Conservation (phyloP, 148 eudicot species). For the Oxyria digyna region DNA sequence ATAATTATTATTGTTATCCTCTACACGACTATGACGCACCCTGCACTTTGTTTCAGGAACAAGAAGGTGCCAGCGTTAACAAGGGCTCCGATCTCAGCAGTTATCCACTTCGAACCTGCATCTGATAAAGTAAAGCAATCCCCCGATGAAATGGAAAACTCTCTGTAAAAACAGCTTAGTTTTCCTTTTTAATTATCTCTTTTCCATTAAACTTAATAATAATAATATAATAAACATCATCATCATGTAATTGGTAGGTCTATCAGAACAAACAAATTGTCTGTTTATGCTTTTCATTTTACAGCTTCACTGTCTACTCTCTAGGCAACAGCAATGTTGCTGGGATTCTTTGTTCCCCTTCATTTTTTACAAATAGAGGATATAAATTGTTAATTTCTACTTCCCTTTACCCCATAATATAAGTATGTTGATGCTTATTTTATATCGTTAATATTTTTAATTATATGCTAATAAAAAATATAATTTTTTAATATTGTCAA, state of each 20-base stretch:
- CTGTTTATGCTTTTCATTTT: not conserved
- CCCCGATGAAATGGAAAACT: constrained; percentile 3
- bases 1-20: not conserved
- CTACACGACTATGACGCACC: too few species aligned
- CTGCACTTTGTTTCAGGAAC: constrained; percentile 17
- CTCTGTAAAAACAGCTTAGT: constrained; percentile 3
- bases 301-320: not conserved
- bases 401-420: too few species aligned
- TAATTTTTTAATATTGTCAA: too few species aligned
- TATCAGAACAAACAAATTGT: not conserved
- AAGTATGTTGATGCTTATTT: too few species aligned
- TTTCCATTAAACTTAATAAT: not conserved
- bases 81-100: constrained; percentile 11
- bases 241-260: too few species aligned
- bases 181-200: not conserved
- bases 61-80: constrained; percentile 4
- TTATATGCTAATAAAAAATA: too few species aligned
- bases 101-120: constrained; percentile 10
- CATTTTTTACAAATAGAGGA: not conserved
- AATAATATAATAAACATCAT: not conserved
- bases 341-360: constrained; percentile 1
- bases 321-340: constrained; percentile 6
- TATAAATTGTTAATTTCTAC: not conserved
- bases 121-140: constrained; percentile 10
- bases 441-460: too few species aligned